Evolutionary conservation across 1,139 yeast species (phyloP).

Genomic region (Geotrichum cucujoidarum): DNA sequence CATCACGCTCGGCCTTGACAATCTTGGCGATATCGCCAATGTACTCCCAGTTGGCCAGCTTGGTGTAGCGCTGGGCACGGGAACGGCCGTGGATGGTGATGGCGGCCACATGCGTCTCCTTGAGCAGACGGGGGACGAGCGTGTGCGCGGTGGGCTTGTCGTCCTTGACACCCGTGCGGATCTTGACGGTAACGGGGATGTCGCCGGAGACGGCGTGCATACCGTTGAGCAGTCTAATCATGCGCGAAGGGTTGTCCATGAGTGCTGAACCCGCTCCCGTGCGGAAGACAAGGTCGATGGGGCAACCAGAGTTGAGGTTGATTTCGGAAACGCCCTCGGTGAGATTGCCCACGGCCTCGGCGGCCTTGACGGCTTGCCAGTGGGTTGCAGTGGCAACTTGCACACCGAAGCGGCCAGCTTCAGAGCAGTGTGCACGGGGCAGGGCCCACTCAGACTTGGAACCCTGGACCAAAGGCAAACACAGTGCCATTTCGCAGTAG

Average conservation of each 20-base stretch:
- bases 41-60: constrained; percentile 90
- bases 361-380: constrained; percentile 90
- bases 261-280: constrained; percentile 96
- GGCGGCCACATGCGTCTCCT: constrained; percentile 81
- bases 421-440: constrained; percentile 80
- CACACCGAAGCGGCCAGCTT: constrained; percentile 85
- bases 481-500: constrained; percentile 90
- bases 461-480: constrained; percentile 82
- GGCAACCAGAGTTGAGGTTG: constrained; percentile 94
- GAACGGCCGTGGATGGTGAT: constrained; percentile 95
- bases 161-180: constrained; percentile 87
- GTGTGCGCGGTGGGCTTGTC: constrained; percentile 79
- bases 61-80: constrained; percentile 89
- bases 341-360: constrained; percentile 65
- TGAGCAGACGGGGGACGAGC: constrained; percentile 62
- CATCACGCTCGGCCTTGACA: constrained; percentile 49
- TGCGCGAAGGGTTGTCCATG: constrained; percentile 80
- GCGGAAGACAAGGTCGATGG: constrained; percentile 83
- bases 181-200: constrained; percentile 84
- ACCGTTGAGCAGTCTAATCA: constrained; percentile 72
- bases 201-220: constrained; percentile 89
- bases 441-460: constrained; percentile 96
- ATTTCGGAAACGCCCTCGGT: constrained; percentile 62
- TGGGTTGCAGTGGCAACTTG: constrained; percentile 90
- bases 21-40: constrained; percentile 67